Conservation (phyloP, 106 monocot species). For the Xerophyta viscosa region DNA sequence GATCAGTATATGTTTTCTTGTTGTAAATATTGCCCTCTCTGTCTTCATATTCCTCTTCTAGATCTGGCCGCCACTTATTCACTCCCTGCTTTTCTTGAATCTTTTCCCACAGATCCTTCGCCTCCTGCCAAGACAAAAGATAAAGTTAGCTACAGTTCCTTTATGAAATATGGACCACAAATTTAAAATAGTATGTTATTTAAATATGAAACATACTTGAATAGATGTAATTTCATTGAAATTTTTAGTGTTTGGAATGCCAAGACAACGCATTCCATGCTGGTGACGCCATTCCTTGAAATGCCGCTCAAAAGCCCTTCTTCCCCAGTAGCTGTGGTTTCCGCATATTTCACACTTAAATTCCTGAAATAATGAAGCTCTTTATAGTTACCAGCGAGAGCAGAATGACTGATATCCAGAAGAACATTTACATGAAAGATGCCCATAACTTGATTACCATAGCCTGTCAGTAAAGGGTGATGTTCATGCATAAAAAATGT, state of each 20-base stretch:
- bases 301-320: constrained; percentile 97
- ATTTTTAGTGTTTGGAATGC: constrained; percentile 94
- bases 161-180: too few species aligned
- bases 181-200: too few species aligned
- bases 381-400: too few species aligned
- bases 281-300: constrained; percentile 99
- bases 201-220: constrained; percentile 32
- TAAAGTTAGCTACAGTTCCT: too few species aligned
- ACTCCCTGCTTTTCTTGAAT: constrained; percentile 87
- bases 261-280: constrained; percentile 96
- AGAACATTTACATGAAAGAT: too few species aligned
- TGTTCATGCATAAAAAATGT: too few species aligned
- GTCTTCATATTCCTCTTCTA: constrained; percentile 98
- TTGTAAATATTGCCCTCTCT: constrained; percentile 95
- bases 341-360: constrained; percentile 99
- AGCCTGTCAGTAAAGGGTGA: too few species aligned
- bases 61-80: constrained; percentile 91
- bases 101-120: constrained; percentile 91
- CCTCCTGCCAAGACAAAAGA: constrained; percentile 46
- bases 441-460: too few species aligned
- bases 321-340: constrained; percentile 94
- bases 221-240: constrained; percentile 99
- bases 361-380: constrained; percentile 53
- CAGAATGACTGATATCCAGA: too few species aligned
- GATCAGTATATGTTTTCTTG: constrained; percentile 91